Evolutionary conservation across 192 early-diverging fungal species (phyloP).

Genomic region (Blastocladiella britannica): DNA sequence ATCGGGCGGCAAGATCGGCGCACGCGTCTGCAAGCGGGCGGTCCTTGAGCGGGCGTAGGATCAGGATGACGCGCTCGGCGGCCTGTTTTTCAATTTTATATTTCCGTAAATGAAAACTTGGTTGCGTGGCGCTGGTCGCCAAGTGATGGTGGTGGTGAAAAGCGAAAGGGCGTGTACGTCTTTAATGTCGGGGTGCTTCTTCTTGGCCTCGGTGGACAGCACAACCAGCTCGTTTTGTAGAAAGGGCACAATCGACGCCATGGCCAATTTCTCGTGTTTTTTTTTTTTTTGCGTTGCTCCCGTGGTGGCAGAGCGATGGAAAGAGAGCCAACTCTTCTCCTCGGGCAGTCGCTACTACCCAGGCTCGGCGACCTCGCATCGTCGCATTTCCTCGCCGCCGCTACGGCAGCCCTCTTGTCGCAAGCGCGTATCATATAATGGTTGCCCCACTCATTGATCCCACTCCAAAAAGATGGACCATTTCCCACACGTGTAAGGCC

Average conservation of each 20-base stretch:
- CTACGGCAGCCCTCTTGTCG: too few species aligned
- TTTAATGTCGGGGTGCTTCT: slow-evolving; percentile 87
- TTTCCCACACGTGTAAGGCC: too few species aligned
- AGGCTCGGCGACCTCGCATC: too few species aligned
- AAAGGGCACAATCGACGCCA: slow-evolving; percentile 11
- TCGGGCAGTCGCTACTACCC: too few species aligned
- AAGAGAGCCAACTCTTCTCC: too few species aligned
- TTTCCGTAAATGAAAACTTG: background rate
- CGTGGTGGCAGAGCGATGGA: background rate
- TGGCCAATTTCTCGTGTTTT: too few species aligned
- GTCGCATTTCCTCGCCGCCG: too few species aligned
- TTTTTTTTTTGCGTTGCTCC: background rate
- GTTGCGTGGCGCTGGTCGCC: too few species aligned
- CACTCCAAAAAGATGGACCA: too few species aligned
- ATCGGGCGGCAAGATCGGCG: background rate
- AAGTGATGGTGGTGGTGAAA: too few species aligned
- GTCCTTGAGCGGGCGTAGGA: slow-evolving; percentile 22
- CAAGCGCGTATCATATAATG: too few species aligned
- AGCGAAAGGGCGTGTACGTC: slow-evolving; percentile 32
- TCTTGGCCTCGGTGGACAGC: slow-evolving; percentile 66
- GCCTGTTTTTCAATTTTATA: slow-evolving; percentile 6
- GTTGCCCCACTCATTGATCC: too few species aligned
- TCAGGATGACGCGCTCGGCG: slow-evolving; percentile 29
- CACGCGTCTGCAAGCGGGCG: slow-evolving; percentile 4
- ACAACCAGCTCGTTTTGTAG: slow-evolving; percentile 61